Evolutionary conservation across 1,139 yeast species (phyloP).

Genomic region (Scheffersomyces illinoinensis): DNA sequence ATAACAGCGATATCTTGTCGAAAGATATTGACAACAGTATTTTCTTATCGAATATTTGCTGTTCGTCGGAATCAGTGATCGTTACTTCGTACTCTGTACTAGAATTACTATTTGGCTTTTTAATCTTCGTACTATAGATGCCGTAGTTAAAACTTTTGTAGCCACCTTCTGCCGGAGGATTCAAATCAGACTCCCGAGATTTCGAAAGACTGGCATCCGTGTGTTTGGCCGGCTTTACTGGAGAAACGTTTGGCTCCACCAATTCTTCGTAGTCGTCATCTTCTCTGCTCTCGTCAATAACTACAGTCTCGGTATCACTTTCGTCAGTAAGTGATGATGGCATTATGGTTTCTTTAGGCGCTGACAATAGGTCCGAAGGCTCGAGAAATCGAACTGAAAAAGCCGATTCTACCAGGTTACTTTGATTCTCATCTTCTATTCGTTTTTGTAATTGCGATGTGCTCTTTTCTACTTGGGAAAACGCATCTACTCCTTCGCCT

Average conservation of each 20-base stretch:
- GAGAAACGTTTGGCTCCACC: background rate
- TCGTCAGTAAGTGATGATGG: slow-evolving; percentile 5
- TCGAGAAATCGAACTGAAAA: background rate
- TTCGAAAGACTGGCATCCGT: background rate
- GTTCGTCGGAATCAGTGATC: background rate
- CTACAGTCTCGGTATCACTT: slow-evolving; percentile 18
- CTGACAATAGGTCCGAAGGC: background rate
- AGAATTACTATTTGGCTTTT: background rate
- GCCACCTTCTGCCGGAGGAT: background rate
- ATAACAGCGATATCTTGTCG: background rate
- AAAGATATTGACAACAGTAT: background rate
- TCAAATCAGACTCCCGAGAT: background rate
- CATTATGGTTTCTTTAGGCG: background rate
- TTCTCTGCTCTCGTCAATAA: slow-evolving; percentile 8
- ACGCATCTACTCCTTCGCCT: background rate
- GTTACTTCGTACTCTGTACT: background rate
- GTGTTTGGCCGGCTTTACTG: background rate
- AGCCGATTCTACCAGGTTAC: background rate
- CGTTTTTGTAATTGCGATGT: background rate
- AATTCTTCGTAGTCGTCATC: background rate
- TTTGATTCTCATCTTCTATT: background rate
- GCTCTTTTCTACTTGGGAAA: background rate
- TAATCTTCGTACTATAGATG: background rate
- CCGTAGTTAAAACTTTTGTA: background rate
- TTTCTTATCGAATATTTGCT: background rate